These are phyloP conservation scores for Leptodontidium sp. DNA, from an alignment of 2,329 filamentous ascomycete species.

Conservation along the genomic window DNA sequence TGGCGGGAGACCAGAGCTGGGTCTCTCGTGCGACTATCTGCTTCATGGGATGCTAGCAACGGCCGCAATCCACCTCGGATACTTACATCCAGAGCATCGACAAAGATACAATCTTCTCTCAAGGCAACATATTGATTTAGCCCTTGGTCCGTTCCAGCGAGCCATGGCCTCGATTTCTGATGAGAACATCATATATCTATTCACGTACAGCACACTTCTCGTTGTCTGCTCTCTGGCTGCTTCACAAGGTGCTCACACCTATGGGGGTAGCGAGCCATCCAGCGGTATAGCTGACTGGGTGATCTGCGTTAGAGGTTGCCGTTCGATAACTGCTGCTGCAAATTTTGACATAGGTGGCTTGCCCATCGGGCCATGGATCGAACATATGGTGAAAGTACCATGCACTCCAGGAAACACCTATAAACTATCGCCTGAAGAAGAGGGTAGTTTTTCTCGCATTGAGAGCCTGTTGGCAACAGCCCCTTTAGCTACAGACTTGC, in stretches of 20 bases:
- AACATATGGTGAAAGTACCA: not conserved
- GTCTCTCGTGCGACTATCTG: conserved; percentile 24
- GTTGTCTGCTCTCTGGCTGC: conserved; percentile 25
- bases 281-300: conserved; percentile 27
- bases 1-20: conserved; percentile 14
- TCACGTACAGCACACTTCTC: conserved; percentile 16
- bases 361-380: conserved; percentile 17
- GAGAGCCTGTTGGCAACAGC: not conserved
- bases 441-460: conserved; percentile 20
- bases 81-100: conserved; percentile 5
- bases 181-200: conserved; percentile 17
- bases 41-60: conserved; percentile 26
- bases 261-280: conserved; percentile 7
- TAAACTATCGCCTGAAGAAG: conserved; percentile 21
- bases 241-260: conserved; percentile 5
- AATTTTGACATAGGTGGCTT: conserved; percentile 16
- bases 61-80: conserved; percentile 22
- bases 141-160: conserved; percentile 11
- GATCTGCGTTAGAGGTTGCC: conserved; percentile 26
- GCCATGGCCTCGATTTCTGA: conserved; percentile 15
- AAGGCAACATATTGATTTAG: conserved; percentile 21
- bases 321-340: conserved; percentile 11
- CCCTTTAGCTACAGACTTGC: conserved; percentile 12
- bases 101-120: conserved; percentile 10
- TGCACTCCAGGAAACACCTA: not conserved